Evolutionary conservation across 2,329 filamentous ascomycete genomes (phyloP).

Genomic region (Paecilomyces niveus): DNA sequence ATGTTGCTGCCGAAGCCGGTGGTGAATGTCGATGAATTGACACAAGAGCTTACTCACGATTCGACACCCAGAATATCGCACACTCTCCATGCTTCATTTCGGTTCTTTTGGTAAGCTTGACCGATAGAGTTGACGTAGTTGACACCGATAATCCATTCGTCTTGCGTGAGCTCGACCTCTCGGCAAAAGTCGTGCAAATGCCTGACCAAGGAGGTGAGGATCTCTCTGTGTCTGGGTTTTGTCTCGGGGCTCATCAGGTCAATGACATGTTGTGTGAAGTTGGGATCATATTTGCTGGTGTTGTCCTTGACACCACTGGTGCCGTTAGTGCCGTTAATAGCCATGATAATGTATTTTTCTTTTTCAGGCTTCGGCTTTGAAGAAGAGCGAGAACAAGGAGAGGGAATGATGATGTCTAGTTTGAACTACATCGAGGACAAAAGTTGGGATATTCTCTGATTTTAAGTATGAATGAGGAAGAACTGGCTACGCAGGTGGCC

Average conservation of each 20-base stretch:
- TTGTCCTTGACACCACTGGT: not conserved
- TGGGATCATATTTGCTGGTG: conserved; percentile 57
- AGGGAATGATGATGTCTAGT: not conserved
- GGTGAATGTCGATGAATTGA: not conserved
- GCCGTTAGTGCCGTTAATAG: not conserved
- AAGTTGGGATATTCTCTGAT: not conserved
- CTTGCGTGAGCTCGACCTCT: conserved; percentile 67
- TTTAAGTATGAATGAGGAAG: not conserved
- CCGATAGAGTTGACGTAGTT: conserved; percentile 69
- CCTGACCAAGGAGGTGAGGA: conserved; percentile 58
- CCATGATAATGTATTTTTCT: not conserved
- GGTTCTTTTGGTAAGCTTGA: conserved; percentile 58
- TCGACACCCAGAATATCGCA: conserved; percentile 69
- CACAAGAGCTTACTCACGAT: conserved; percentile 32
- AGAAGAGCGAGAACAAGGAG: not conserved
- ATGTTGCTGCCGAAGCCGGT: no score
- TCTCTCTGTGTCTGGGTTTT: conserved; percentile 54
- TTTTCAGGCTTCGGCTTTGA: not conserved
- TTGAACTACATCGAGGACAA: not conserved
- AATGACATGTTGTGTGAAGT: conserved; percentile 67
- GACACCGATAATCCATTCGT: conserved; percentile 71
- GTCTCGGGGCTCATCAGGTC: conserved; percentile 66
- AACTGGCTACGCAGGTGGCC: not conserved
- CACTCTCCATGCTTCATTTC: conserved; percentile 68
- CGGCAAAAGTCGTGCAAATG: conserved; percentile 74